These are phyloP conservation scores for Aspergillus haitiensis DNA, from an alignment of 495 filamentous ascomycete genomes.

Conservation along the genomic window DNA sequence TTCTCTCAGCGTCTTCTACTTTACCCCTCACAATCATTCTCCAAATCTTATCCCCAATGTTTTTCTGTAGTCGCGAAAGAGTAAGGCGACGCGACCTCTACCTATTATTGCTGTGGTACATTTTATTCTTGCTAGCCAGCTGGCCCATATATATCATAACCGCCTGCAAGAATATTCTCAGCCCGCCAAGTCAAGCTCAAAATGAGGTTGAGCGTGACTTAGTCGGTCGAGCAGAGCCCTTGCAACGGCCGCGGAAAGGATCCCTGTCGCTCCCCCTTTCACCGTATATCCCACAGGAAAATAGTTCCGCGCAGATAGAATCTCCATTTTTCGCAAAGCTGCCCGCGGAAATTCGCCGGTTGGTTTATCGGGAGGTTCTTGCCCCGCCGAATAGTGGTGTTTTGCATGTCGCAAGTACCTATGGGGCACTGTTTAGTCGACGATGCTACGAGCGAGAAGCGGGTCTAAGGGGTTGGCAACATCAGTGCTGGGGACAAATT, in stretches of 20 bases:
- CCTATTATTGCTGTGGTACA: neutral
- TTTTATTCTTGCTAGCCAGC: neutral
- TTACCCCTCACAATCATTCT: neutral
- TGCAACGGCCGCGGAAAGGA: neutral
- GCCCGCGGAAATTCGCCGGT: neutral
- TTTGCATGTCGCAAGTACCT: conserved; percentile 2
- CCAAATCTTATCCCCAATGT: neutral
- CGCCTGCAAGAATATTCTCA: neutral
- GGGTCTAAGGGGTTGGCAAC: neutral
- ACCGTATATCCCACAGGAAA: neutral
- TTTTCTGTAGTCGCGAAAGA: neutral
- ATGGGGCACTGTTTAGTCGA: neutral
- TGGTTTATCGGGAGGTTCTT: conserved; percentile 9
- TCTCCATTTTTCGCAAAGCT: conserved; percentile 4
- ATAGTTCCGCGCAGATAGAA: neutral
- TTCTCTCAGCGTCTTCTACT: neutral
- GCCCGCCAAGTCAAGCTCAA: neutral
- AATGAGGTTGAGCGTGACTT: neutral
- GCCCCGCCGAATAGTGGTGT: neutral
- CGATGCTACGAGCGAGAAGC: neutral
- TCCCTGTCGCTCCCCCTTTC: neutral
- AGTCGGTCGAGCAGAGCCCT: neutral
- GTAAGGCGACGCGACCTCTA: neutral
- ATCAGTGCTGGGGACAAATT: neutral
- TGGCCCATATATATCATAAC: neutral